Conservation (phyloP, 176 grass and related monocot species). For the Eremochloa ophiuroides region DNA sequence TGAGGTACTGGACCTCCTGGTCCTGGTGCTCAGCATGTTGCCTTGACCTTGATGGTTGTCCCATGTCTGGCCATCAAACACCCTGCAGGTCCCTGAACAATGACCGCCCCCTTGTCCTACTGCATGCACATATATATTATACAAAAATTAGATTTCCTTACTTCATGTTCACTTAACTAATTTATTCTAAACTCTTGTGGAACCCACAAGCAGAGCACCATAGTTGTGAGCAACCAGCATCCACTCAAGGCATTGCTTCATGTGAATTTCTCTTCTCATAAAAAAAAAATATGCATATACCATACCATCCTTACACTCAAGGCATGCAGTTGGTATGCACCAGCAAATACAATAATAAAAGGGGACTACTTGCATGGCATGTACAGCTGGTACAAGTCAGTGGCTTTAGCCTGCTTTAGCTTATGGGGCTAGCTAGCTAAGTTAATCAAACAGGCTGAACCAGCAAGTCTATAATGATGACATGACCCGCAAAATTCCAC, state of each 20-base stretch:
- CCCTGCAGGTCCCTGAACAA: constrained; percentile 27
- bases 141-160: background rate
- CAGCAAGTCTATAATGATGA: constrained; percentile 65
- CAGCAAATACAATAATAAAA: constrained; percentile 24
- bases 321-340: constrained; percentile 15
- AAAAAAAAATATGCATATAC: background rate
- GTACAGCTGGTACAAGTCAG: constrained; percentile 14
- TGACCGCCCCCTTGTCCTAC: background rate
- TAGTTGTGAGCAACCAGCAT: constrained; percentile 7
- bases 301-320: constrained; percentile 30
- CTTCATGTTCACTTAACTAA: background rate
- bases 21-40: constrained; percentile 35
- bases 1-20: constrained; percentile 12
- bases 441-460: constrained; percentile 24
- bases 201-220: constrained; percentile 13
- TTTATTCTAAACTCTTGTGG: background rate
- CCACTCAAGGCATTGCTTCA: constrained; percentile 8
- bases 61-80: constrained; percentile 31
- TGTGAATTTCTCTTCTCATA: background rate
- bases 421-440: constrained; percentile 24
- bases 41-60: constrained; percentile 34
- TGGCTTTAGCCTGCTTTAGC: constrained; percentile 47
- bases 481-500: constrained; percentile 43
- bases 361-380: constrained; percentile 16
- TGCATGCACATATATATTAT: background rate